Base-by-base conservation (phyloP, 169 alveolate species). In the Cryptosporidium viatorum region DNA sequence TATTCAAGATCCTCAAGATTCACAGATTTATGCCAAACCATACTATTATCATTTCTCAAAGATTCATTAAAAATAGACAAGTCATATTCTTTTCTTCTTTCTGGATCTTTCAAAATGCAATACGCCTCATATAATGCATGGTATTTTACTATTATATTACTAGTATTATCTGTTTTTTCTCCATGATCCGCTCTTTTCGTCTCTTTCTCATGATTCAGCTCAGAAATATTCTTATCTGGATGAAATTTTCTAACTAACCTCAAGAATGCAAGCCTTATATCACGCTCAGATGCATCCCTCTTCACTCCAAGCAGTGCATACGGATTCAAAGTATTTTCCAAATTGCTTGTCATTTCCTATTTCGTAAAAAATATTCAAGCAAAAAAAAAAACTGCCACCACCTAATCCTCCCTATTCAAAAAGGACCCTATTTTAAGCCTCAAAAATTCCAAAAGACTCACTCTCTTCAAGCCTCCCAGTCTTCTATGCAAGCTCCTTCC, bases 111-210 rank as follows among this genome's bases (percentile, higher is more conserved):
- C 39, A 80, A 31, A 31, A 67, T 59, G 55, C 69, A 35, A 43
- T 80, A 80, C 6, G 89, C 89, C 10, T 80, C 89, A 23, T 80
- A 80, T n/a, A 80, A 41, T 26, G 89, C 89, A 48, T 80, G 89
- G 21, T 80, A 80, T 31, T 80, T 59, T 1, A 80, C 74, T 26
- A 65, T 62, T 39, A 80, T 1, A 48, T 12, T 16, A 35, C 73
- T 60, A 1, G 9, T 16, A 12, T 23, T 10, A 43, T 39, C 41
- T n/a, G 50, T 71, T 16, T 33, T 3, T 12, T 52, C 65, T 31
- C 41, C 65, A 14, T 45, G 10, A 21, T 10, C 10, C 37, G 52
- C 33, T n/a, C 0, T 37, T n/a, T 12, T 1, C 7, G 18, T 29
- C 37, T n/a, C 67, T 6, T 26, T 26, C 9, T 23, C 75, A 8